These are phyloP conservation scores for Blastobotrys serpentis DNA, from an alignment of 1,139 yeast species.

Conservation along the genomic window DNA sequence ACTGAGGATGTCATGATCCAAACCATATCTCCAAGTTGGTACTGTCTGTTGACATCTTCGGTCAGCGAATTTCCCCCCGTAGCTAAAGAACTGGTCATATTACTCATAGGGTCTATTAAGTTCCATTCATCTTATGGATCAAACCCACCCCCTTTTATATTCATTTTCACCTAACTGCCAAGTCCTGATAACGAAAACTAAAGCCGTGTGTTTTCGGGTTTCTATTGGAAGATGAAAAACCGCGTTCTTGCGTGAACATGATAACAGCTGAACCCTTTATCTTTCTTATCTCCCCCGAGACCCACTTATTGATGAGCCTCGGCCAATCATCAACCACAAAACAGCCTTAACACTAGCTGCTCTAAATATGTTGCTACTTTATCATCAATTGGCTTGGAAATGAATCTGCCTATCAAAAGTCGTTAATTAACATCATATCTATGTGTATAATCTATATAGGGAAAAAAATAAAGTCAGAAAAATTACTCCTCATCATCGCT, in stretches of 20 bases:
- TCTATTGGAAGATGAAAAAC: not conserved
- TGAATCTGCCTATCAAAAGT: too few species aligned
- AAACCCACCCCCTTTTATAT: too few species aligned
- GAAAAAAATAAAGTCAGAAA: too few species aligned
- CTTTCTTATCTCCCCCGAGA: not conserved
- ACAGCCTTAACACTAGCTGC: too few species aligned
- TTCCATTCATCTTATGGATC: too few species aligned
- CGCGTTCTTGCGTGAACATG: not conserved
- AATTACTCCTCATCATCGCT: constrained; percentile 17
- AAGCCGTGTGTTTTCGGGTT: not conserved
- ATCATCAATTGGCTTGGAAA: too few species aligned
- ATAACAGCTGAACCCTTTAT: not conserved
- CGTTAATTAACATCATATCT: not conserved
- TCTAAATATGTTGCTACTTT: too few species aligned
- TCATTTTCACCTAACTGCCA: not conserved
- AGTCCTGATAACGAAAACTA: not conserved
- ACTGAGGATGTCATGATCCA: constrained; percentile 80
- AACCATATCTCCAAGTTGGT: constrained; percentile 69
- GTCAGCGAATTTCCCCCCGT: constrained; percentile 75
- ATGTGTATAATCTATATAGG: too few species aligned
- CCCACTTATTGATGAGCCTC: not conserved
- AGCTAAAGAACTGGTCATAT: not conserved
- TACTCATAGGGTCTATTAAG: not conserved
- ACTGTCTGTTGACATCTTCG: constrained; percentile 71
- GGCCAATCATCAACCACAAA: too few species aligned